Evolutionary conservation across 192 early-diverging fungal genomes (phyloP).

Genomic region (Dissophora globulifera): DNA sequence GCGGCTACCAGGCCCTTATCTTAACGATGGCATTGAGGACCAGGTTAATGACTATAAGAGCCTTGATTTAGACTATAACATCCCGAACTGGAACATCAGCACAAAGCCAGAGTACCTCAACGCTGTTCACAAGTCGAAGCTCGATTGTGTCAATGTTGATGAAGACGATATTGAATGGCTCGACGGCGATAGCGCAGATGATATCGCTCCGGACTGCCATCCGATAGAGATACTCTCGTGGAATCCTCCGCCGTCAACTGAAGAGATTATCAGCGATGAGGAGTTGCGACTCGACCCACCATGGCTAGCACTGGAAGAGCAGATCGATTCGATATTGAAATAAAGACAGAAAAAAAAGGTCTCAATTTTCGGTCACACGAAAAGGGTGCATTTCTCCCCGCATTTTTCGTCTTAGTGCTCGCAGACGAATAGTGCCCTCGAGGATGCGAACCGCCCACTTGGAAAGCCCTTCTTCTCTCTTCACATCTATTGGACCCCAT

Average conservation of each 20-base stretch:
- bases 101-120: slow-evolving; percentile 16
- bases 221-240: slow-evolving; percentile 8
- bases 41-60: too few relatives aligned
- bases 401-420: too few relatives aligned
- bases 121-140: slow-evolving; percentile 1
- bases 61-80: slow-evolving; percentile 1
- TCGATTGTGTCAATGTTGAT: background rate
- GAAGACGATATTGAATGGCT: slow-evolving; percentile 2
- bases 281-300: too few relatives aligned
- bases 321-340: too few relatives aligned
- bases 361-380: too few relatives aligned
- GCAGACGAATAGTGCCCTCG: too few relatives aligned
- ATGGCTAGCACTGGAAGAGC: too few relatives aligned
- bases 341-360: too few relatives aligned
- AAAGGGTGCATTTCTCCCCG: too few relatives aligned
- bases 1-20: slow-evolving; percentile 30
- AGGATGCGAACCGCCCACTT: background rate
- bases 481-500: background rate
- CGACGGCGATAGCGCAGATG: background rate
- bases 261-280: too few relatives aligned
- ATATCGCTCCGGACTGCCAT: background rate
- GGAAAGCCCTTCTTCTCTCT: slow-evolving; percentile 5
- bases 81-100: slow-evolving; percentile 26
- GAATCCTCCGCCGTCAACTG: background rate
- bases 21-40: too few relatives aligned